phyloP scores from a whole-genome alignment of 306 rosid species.

The Vigna angularis region DNA sequence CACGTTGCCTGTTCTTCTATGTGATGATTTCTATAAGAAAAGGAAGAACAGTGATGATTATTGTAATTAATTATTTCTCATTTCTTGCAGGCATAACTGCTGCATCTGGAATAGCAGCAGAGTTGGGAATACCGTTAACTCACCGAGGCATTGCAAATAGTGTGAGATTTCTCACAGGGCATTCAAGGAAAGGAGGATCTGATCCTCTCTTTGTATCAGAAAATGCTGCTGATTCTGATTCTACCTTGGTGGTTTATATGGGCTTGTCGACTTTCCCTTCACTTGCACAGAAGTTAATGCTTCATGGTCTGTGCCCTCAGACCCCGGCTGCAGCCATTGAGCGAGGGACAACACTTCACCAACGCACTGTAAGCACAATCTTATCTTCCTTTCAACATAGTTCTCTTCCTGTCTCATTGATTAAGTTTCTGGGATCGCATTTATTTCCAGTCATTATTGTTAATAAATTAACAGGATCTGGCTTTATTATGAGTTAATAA shows the following conservation, averaged over 20 bases:
- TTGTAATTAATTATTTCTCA: constrained; percentile 27
- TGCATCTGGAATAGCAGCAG: constrained; percentile 95
- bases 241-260: constrained; percentile 94
- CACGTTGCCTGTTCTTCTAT: not conserved
- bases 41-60: not conserved
- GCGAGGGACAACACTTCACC: constrained; percentile 92
- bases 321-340: constrained; percentile 96
- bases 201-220: constrained; percentile 92
- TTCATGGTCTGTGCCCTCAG: constrained; percentile 74
- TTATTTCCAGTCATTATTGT: too few relatives aligned
- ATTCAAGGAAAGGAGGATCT: constrained; percentile 89
- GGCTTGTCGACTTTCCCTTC: constrained; percentile 94
- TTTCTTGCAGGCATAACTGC: constrained; percentile 84
- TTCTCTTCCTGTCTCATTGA: not conserved
- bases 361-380: constrained; percentile 68
- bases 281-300: constrained; percentile 80
- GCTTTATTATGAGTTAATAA: too few relatives aligned
- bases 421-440: not conserved
- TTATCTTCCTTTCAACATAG: not conserved
- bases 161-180: constrained; percentile 91
- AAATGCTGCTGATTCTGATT: constrained; percentile 88
- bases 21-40: not conserved
- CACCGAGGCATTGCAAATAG: constrained; percentile 87
- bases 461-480: too few relatives aligned
- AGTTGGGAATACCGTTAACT: constrained; percentile 88